phyloP scores from a whole-genome alignment of 345 rosid species.

The Hirschfeldia incana region DNA sequence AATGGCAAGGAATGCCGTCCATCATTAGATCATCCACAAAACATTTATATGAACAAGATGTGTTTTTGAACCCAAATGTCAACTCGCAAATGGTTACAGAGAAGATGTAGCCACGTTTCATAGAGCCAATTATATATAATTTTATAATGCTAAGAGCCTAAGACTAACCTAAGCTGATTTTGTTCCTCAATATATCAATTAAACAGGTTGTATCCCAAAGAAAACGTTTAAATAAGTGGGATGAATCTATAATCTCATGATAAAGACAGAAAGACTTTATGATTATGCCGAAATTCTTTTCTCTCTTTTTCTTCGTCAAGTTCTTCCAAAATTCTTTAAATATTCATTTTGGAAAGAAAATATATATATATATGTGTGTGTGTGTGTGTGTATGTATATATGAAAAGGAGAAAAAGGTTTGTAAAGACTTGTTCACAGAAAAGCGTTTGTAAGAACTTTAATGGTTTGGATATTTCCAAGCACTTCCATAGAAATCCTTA shows the following conservation, averaged over 20 bases:
- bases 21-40: constrained; percentile 1
- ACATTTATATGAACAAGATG: background rate
- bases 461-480: constrained; percentile 19
- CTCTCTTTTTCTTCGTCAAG: constrained; percentile 5
- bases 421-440: background rate
- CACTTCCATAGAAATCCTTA: constrained; percentile 11
- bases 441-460: background rate
- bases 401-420: constrained; percentile 3
- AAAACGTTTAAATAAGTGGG: constrained; percentile 17
- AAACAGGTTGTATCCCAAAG: constrained; percentile 5
- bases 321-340: background rate
- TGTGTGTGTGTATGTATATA: too few species aligned
- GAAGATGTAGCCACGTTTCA: constrained; percentile 19
- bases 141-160: constrained; percentile 11
- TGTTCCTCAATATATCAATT: background rate
- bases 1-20: background rate
- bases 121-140: constrained; percentile 11
- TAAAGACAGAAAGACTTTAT: constrained; percentile 1
- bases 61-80: background rate
- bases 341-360: background rate
- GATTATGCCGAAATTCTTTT: background rate
- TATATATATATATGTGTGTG: background rate
- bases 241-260: constrained; percentile 9
- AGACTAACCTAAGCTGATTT: background rate
- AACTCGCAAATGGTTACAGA: background rate